phyloP scores from a whole-genome alignment of 768 basidiomycete genomes.

The Heimioporus sp. region DNA sequence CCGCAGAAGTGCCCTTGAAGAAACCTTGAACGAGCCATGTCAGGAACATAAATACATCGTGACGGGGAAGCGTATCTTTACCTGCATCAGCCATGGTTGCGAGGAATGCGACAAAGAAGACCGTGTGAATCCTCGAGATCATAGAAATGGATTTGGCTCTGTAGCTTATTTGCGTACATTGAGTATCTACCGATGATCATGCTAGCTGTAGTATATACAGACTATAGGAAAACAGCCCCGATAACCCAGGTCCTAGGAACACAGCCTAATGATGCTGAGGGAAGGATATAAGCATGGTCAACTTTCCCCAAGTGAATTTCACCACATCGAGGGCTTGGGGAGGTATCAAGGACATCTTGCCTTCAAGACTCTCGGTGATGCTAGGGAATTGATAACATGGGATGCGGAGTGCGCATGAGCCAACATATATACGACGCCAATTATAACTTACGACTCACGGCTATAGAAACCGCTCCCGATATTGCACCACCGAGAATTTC shows the following conservation, averaged over 20 bases:
- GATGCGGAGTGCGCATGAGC: constrained; percentile 4
- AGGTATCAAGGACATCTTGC: constrained; percentile 32
- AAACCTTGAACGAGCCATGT: constrained; percentile 49
- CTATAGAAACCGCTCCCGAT: constrained; percentile 28
- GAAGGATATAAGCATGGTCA: too few species aligned
- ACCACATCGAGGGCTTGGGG: constrained; percentile 39
- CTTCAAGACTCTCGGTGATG: constrained; percentile 36
- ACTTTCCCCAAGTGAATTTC: too few species aligned
- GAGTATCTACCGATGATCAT: too few species aligned
- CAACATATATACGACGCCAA: background rate
- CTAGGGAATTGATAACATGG: constrained; percentile 29
- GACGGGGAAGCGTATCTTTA: constrained; percentile 15
- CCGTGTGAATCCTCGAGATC: constrained; percentile 18
- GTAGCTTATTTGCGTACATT: too few species aligned
- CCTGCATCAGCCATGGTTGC: constrained; percentile 60
- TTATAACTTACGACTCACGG: constrained; percentile 10
- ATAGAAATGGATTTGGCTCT: too few species aligned
- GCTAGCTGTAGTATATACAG: too few species aligned
- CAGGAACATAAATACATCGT: constrained; percentile 1
- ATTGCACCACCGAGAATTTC: constrained; percentile 9
- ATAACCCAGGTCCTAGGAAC: too few species aligned
- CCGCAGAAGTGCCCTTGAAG: constrained; percentile 88
- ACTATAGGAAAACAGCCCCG: too few species aligned
- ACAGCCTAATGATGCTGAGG: too few species aligned
- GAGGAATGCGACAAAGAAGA: background rate